Evolutionary conservation across 2,329 filamentous ascomycete genomes (phyloP), one percentile per base, ranked within the genome.

Genomic region (Monosporascus sp.): DNA sequence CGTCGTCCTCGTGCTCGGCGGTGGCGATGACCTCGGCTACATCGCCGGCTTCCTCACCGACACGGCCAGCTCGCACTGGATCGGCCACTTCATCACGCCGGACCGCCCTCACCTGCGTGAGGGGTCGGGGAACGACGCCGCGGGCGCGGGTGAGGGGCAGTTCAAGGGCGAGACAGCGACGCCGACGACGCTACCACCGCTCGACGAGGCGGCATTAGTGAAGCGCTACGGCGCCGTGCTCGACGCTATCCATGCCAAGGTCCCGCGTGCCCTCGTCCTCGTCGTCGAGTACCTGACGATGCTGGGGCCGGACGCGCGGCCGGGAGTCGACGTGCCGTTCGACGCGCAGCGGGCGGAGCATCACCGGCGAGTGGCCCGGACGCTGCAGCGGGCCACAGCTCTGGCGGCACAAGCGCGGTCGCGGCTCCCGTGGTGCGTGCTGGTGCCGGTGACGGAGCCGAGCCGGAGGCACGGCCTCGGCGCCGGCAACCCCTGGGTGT

Each of bases 261-360:
- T 75, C 14, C 76, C 77, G 5, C 5, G 65, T 56, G 55, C 76
- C 66, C 27, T 68, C 63, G 58, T 77, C 69, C 57, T 79, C 63
- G 59, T 78, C 67, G 62, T 74, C 43, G 70, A 72, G 55, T 68
- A 70, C 49, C 62, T 69, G 55, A 64, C 65, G 22, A 66, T 73
- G 38, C 65, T 69, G 16, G 69, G 66, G 9, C 48, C 56, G 16
- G 57, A 68, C 50, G 59, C 59, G 40, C 56, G 52, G 45, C 55
- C 66, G 5, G 56, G 58, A 2, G 47, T 52, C 31, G 58, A 67
- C 54, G 65, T 66, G 49, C 56, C 62, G 44, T 67, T 69, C 37
- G 59, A 54, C 52, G 54, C 55, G 44, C 62, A 62, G n/a, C 59
- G 62, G 41, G 54, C 64, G 1, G 63, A 52, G 16, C 57, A 65